phyloP scores from a whole-genome alignment of 495 filamentous ascomycete genomes.

The Venustampulla echinocandica region DNA sequence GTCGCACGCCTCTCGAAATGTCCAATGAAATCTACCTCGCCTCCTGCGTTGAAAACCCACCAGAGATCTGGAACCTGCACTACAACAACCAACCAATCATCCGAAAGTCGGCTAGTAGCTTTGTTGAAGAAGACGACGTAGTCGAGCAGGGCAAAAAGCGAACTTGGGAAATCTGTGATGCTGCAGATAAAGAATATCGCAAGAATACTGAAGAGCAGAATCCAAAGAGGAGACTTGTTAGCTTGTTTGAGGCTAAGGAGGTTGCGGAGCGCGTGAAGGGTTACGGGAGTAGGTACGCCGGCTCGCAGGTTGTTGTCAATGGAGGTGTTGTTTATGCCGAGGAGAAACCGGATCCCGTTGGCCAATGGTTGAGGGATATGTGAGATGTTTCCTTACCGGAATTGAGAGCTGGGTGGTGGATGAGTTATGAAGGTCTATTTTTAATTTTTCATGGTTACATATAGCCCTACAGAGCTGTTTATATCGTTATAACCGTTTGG shows the following conservation, averaged over 20 bases:
- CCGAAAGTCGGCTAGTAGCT: not conserved
- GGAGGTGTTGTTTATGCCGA: slow-evolving; percentile 12
- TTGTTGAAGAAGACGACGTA: not conserved
- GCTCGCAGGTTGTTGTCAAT: slow-evolving; percentile 12
- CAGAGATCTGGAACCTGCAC: not conserved
- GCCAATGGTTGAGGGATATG: slow-evolving; percentile 11
- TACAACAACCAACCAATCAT: not conserved
- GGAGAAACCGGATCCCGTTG: slow-evolving; percentile 5
- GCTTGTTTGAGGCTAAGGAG: slow-evolving; percentile 62
- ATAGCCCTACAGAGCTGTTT: too few relatives aligned
- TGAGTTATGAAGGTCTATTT: too few relatives aligned
- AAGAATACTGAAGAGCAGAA: slow-evolving; percentile 20
- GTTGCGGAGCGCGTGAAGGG: slow-evolving; percentile 51
- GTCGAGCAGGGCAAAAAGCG: slow-evolving; percentile 17
- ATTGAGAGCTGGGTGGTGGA: too few relatives aligned
- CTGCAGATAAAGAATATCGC: slow-evolving; percentile 18
- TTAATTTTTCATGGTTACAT: too few relatives aligned
- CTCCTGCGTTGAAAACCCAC: slow-evolving; percentile 3
- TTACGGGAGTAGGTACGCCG: not conserved
- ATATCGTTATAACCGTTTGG: too few relatives aligned
- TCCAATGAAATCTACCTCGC: slow-evolving; percentile 13
- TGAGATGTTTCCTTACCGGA: too few relatives aligned
- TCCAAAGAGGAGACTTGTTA: slow-evolving; percentile 54
- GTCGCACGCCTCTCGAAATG: slow-evolving; percentile 58
- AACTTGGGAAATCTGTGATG: slow-evolving; percentile 21